Evolutionary conservation across 2,329 filamentous ascomycete genomes (phyloP).

Genomic region (Trichophyton schoenleinii): DNA sequence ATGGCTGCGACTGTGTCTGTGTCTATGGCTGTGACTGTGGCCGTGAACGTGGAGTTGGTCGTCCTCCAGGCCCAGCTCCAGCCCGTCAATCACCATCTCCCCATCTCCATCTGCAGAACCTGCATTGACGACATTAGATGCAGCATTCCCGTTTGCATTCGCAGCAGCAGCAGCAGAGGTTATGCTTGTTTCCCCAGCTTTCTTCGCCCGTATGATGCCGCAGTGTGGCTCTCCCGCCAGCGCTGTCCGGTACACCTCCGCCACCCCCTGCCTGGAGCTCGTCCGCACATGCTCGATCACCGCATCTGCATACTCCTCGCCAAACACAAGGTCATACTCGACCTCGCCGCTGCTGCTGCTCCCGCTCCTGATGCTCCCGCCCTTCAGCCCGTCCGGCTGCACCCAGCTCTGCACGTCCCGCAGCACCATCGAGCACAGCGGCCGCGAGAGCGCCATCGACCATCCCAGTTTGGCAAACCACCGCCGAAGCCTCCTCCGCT

Average conservation of each 20-base stretch:
- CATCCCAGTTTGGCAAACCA: slow-evolving; percentile 90
- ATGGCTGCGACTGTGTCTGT: too few relatives aligned
- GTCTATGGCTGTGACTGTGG: too few relatives aligned
- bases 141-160: too few relatives aligned
- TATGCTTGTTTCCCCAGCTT: slow-evolving; percentile 29
- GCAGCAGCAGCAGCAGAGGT: too few relatives aligned
- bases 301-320: slow-evolving; percentile 59
- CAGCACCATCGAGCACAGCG: slow-evolving; percentile 61
- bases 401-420: slow-evolving; percentile 60
- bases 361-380: slow-evolving; percentile 53
- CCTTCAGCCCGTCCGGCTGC: slow-evolving; percentile 62
- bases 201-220: slow-evolving; percentile 69
- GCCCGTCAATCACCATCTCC: too few relatives aligned
- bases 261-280: slow-evolving; percentile 61
- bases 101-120: too few relatives aligned
- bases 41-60: too few relatives aligned
- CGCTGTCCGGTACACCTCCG: slow-evolving; percentile 67
- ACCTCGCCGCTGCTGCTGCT: slow-evolving; percentile 46
- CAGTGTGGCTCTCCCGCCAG: slow-evolving; percentile 59
- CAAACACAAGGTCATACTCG: slow-evolving; percentile 72
- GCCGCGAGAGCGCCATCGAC: slow-evolving; percentile 55
- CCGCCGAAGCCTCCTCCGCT: slow-evolving; percentile 49
- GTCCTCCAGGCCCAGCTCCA: too few relatives aligned
- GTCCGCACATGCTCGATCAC: slow-evolving; percentile 64
- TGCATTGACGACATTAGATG: too few relatives aligned